Base-by-base conservation (phyloP, 176 grass and related monocot genomes). In the Oropetium thomaeum region DNA sequence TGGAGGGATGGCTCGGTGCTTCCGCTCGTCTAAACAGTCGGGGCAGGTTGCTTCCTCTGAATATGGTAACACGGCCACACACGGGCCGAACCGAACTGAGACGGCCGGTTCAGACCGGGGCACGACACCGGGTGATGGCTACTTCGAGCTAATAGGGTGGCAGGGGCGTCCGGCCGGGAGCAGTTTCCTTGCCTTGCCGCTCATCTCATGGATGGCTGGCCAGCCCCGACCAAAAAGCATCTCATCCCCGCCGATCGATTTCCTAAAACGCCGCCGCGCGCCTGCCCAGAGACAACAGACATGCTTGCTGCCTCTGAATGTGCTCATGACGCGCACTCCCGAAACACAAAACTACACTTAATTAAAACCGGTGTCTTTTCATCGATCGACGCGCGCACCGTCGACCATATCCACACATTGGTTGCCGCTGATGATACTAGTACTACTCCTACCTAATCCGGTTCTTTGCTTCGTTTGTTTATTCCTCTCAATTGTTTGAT, bases 161-260 rank as follows among this genome's bases (percentile, higher is more conserved):
- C 54, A 8, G 19, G 67, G 7, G n/a, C n/a, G n/a, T n/a, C n/a
- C n/a, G n/a, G n/a, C n/a, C n/a, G n/a, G n/a, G n/a, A 43, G 11
- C 10, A 14, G n/a, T 44, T 63, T 15, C 27, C 10, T 13, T 37
- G 34, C 27, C 10, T 13, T 37, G 34, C 60, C 30, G 23, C 54
- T 27, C 14, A 5, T 22, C 10, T 22, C 10, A 5, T 59, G 62
- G 38, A 27, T 20, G 41, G 31, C 25, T 13, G 38, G 22, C 34
- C 1, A 0, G 1, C 54, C 11, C 57, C 85, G 73, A 73, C 67
- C 73, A 66, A 32, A 32, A 78, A 58, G 51, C 40, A 82, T 87
- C 72, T 62, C 57, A 44, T 2, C 49, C 1, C n/a, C 2, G 19
- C 15, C 44, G 47, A 7, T 49, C n/a, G 19, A 51, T 67, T 48